These are phyloP conservation scores for Rhizodiscina lignyota DNA, from an alignment of 495 filamentous ascomycete species.

Conservation along the genomic window DNA sequence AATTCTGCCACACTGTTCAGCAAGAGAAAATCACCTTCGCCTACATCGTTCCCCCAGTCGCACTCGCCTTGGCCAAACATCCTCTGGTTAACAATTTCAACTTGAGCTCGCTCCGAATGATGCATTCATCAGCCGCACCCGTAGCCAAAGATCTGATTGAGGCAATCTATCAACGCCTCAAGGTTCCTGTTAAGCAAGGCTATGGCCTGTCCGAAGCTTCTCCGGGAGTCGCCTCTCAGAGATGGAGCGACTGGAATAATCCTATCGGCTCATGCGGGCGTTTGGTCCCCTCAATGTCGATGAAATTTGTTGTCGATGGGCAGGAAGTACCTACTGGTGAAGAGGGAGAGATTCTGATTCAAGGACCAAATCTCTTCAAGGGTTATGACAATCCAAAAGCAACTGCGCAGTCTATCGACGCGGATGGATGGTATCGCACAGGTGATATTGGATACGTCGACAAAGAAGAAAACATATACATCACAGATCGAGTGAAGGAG, in stretches of 20 bases:
- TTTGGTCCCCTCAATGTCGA: constrained; percentile 63
- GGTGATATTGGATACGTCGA: constrained; percentile 58
- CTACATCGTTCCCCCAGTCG: constrained; percentile 75
- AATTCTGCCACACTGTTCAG: constrained; percentile 65
- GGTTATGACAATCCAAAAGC: constrained; percentile 57
- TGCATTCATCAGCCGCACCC: constrained; percentile 83
- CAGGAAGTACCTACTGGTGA: constrained; percentile 23
- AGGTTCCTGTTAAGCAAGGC: constrained; percentile 38
- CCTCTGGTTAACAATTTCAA: constrained; percentile 64
- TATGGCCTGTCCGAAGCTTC: constrained; percentile 42
- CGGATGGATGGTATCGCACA: constrained; percentile 70
- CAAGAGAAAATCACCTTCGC: constrained; percentile 56
- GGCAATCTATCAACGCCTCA: constrained; percentile 58
- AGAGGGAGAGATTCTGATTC: constrained; percentile 43
- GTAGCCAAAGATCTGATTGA: constrained; percentile 71
- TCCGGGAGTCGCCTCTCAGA: constrained; percentile 34
- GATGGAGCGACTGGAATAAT: constrained; percentile 61
- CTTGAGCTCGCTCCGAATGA: constrained; percentile 62
- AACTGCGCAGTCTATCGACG: constrained; percentile 46
- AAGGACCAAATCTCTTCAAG: constrained; percentile 61
- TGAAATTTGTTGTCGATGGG: constrained; percentile 49
- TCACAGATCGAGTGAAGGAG: constrained; percentile 37
- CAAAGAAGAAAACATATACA: constrained; percentile 34
- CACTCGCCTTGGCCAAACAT: constrained; percentile 65
- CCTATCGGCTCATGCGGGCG: constrained; percentile 68